Evolutionary conservation across 78 protist genomes (phyloP).

Genomic region (Dictyostelium firmibasis): DNA sequence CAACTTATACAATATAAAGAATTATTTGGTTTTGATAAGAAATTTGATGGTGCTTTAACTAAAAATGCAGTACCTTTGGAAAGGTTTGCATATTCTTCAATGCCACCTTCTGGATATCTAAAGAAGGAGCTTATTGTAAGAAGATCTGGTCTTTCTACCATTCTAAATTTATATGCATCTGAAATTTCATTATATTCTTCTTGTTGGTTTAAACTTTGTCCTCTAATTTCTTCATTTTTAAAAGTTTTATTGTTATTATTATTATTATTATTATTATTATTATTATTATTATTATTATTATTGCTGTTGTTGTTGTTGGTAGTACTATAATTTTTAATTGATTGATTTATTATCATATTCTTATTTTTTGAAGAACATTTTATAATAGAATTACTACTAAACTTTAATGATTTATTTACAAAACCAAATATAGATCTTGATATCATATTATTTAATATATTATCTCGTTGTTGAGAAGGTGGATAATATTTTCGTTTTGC

Average conservation of each 20-base stretch:
- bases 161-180: not conserved
- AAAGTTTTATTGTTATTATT: not conserved
- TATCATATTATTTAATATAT: not conserved
- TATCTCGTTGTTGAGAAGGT: not conserved
- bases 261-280: not conserved
- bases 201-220: not conserved
- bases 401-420: not conserved
- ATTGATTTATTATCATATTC: too few species aligned
- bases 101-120: slow-evolving; percentile 62
- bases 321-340: not conserved
- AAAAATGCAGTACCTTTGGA: slow-evolving; percentile 51
- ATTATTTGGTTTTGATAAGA: slow-evolving; percentile 16
- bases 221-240: not conserved
- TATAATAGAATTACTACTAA: not conserved
- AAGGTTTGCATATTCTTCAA: slow-evolving; percentile 31
- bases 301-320: not conserved
- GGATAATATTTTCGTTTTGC: not conserved
- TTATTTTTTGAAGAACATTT: not conserved
- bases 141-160: slow-evolving; percentile 27
- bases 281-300: not conserved
- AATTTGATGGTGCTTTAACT: slow-evolving; percentile 17
- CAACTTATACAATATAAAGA: slow-evolving; percentile 52
- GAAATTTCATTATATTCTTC: not conserved
- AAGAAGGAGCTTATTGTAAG: slow-evolving; percentile 37
- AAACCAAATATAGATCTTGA: not conserved